Evolutionary conservation across 257 asterid species (phyloP).

Genomic region (Forsythia suspensa): DNA sequence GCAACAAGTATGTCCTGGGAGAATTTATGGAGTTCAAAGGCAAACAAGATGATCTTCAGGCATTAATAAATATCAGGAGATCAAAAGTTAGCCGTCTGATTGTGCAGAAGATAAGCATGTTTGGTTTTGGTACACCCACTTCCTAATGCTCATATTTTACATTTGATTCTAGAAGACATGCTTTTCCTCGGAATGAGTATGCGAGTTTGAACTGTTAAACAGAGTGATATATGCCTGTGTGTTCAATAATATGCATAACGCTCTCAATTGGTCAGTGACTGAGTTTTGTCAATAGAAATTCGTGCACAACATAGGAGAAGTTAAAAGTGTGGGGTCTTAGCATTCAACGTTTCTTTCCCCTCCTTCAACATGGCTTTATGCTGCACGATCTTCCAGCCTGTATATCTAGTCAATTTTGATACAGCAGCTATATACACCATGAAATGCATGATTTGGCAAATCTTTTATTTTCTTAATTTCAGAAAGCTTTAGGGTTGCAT

Average conservation of each 20-base stretch:
- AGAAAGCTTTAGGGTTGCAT: neutral
- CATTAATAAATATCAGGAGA: constrained; percentile 66
- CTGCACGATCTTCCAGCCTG: neutral
- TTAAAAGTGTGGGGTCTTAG: neutral
- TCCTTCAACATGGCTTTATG: neutral
- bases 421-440: no score
- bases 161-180: neutral
- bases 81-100: constrained; percentile 76
- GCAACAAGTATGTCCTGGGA: constrained; percentile 71
- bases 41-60: constrained; percentile 70
- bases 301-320: neutral
- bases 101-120: constrained; percentile 93
- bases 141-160: constrained; percentile 4
- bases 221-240: neutral
- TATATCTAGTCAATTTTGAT: no score
- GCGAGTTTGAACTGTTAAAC: neutral
- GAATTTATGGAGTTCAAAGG: constrained; percentile 92
- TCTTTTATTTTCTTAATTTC: neutral
- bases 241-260: neutral
- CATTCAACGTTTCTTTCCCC: neutral
- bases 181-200: neutral
- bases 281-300: neutral
- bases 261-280: neutral
- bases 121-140: constrained; percentile 70
- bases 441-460: neutral